Base-by-base conservation (phyloP, 2,329 filamentous ascomycete species). In the Cladophialophora exuberans region DNA sequence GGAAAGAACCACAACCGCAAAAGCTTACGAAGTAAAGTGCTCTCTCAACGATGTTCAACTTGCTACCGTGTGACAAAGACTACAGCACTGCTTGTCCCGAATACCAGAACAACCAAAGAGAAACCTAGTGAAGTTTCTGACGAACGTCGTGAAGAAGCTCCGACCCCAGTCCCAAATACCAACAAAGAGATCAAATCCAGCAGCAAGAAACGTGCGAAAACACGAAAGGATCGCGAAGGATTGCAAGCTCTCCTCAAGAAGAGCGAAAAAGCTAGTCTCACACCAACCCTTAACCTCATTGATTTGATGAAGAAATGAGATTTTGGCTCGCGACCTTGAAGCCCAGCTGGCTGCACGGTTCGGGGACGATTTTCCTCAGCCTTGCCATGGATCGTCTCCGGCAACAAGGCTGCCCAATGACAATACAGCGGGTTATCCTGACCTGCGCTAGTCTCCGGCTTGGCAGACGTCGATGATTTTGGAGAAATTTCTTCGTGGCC, bases 191-290 rank as follows among this genome's bases (percentile, higher is more conserved):
- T 3, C 31, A 61, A 58, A 44, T 25, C 45, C 28, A 80, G 66
- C 68, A 82, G 79, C 70, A 82, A 82, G 67, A 80, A 81, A 62
- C 71, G 80, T 62, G 78, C 79, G 20, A 83, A 81, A 63, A 71
- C 77, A 52, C 70, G 81, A 22, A 83, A 82, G 60, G 73, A 77
- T 51, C 56, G 59, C 9, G 77, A 77, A 23, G 79, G 79, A 3
- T 66, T 83, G 9, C 77, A 81, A 62, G 79, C 79, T 30, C 70
- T 82, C 53, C 69, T 83, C n/a, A 76, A 56, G 18, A 62, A 57
- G 31, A 56, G 52, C 20, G 48, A 45, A 25, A 50, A 57, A 26
- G 48, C 38, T 31, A 49, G 45, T 22, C 30, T 18, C 11, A 6
- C 44, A 5, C 56, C 56, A 5, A 41, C 36, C 28, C 57, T 66